Evolutionary conservation across 1,284 basidiomycete species (phyloP), one percentile per base, ranked within the genome.

Genomic region (Sanguinoderma infundibulare): DNA sequence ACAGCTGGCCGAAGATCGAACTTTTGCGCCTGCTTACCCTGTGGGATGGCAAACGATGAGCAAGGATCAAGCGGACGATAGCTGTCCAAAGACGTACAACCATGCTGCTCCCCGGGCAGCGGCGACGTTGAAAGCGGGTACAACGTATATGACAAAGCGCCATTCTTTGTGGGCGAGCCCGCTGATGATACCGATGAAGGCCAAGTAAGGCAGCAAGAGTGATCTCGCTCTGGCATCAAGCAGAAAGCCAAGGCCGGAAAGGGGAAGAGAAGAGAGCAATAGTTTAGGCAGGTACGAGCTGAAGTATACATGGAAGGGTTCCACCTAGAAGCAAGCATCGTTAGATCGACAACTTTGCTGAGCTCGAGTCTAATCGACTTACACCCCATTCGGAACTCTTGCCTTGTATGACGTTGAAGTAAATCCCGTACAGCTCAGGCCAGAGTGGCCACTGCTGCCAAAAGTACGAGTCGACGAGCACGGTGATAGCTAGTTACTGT

Each of bases 331-430:
- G 34, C 51, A 17, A 34, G 34, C 46, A 20, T 38, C 53, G n/a
- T 50, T 32, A 38, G 36, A 61, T 10, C 7, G 14, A 17, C n/a
- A 14, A 36, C 7, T 10, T 15, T 20, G 40, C 20, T 9, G 17
- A n/a, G 26, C 22, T 30, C 24, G 30, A 4, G 20, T 34, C 20
- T 30, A 28, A 55, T 26, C 14, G 2, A 82, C 90, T 75, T 74
- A 96, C 91, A 65, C 98, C 97, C 97, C 97, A 99, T 28, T 97
- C 88, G 0, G 88, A 79, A 50, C 92, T 91, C 72, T 97, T 94
- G 24, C 95, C 95, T 72, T 95, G 77, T 17, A 91, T 79, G 26
- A 98, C 87, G 71, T 99, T 99, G 81, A 95, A 99, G 64, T 90
- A 86, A 22, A 96, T 68, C 1, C 88, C 86, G 5, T 86, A 79